phyloP scores from a whole-genome alignment of 345 rosid species.

The Gossypium raimondii region DNA sequence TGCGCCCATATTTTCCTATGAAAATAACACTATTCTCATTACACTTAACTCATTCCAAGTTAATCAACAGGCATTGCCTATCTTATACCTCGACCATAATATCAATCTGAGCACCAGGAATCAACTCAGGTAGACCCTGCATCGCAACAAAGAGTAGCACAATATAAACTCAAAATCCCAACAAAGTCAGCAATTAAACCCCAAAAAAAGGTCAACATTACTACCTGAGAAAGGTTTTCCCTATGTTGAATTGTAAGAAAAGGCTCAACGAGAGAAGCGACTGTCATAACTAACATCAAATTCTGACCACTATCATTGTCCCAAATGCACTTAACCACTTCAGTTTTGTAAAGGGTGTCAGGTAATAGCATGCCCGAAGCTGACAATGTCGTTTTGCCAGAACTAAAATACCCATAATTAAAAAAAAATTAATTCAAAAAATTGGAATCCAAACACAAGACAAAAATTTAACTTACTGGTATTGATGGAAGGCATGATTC shows the following conservation, averaged over 20 bases:
- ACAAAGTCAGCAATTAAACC: not conserved
- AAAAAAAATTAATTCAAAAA: not conserved
- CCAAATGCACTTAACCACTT: constrained; percentile 33
- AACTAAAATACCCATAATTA: constrained; percentile 35
- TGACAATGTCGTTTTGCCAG: constrained; percentile 77
- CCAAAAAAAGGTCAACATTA: not conserved
- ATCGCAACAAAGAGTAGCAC: not conserved
- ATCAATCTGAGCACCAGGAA: constrained; percentile 67
- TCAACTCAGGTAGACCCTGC: constrained; percentile 65
- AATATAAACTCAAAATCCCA: not conserved
- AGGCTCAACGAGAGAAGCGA: constrained; percentile 83
- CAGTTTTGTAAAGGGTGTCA: constrained; percentile 34
- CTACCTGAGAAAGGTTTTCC: constrained; percentile 49
- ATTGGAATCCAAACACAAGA: not conserved
- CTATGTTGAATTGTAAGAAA: constrained; percentile 48
- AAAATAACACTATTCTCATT: constrained; percentile 17
- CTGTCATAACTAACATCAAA: constrained; percentile 55
- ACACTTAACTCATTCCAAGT: constrained; percentile 14
- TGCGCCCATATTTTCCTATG: constrained; percentile 35
- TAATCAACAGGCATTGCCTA: constrained; percentile 12
- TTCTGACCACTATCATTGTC: constrained; percentile 26
- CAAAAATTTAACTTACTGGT: constrained; percentile 43
- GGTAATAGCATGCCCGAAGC: constrained; percentile 85
- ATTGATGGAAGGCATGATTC: constrained; percentile 84
- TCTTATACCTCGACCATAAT: constrained; percentile 71